Conservation (phyloP, 164 flowering plant genomes). For the Magnolia kwangsiensis region DNA sequence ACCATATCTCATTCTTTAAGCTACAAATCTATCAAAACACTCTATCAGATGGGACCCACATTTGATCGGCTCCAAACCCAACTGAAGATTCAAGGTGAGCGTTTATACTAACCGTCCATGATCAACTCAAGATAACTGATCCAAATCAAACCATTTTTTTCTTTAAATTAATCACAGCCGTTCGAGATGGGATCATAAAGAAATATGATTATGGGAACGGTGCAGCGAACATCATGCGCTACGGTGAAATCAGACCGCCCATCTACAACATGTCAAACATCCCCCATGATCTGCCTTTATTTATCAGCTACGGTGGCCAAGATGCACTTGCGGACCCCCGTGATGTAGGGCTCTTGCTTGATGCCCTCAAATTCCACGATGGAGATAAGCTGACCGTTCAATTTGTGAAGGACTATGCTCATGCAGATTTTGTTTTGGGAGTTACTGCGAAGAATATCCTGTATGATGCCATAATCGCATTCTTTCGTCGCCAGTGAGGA, state of each 20-base stretch:
- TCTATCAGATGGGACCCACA: too few relatives aligned
- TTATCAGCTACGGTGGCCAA: constrained; percentile 69
- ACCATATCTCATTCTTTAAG: too few relatives aligned
- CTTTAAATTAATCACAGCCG: constrained; percentile 32
- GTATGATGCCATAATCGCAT: constrained; percentile 41
- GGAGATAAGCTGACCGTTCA: constrained; percentile 49
- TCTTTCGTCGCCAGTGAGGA: constrained; percentile 35
- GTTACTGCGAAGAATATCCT: constrained; percentile 52
- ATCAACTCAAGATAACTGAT: too few relatives aligned
- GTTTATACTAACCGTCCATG: too few relatives aligned
- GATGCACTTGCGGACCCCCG: constrained; percentile 55
- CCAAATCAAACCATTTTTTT: too few relatives aligned
- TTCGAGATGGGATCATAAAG: constrained; percentile 41
- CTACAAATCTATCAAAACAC: too few relatives aligned
- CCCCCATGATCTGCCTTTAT: constrained; percentile 53
- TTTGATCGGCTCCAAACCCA: too few relatives aligned
- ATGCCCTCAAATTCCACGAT: constrained; percentile 52
- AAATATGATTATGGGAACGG: constrained; percentile 50
- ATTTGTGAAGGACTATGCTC: constrained; percentile 55
- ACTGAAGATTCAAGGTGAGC: too few relatives aligned
- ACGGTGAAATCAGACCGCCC: constrained; percentile 51
- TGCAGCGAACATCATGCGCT: constrained; percentile 36
- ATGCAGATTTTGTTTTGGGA: constrained; percentile 69
- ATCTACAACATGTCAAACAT: constrained; percentile 58
- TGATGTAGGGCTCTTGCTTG: constrained; percentile 50